phyloP scores from a whole-genome alignment of 495 filamentous ascomycete genomes.

The Aspergillus steynii region DNA sequence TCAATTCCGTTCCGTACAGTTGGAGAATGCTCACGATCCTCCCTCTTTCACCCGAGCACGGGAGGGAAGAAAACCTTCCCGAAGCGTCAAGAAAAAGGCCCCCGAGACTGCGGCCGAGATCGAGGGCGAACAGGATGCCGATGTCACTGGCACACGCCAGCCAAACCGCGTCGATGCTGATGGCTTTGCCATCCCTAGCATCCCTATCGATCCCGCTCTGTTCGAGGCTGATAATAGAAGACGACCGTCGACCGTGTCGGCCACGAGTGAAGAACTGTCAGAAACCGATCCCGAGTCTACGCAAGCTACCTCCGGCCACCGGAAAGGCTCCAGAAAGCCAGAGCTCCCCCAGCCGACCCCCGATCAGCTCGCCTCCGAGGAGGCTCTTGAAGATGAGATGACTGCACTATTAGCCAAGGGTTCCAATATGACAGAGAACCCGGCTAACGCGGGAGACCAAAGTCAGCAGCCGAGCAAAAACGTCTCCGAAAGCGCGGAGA shows the following conservation, averaged over 20 bases:
- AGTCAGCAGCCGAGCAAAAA: conserved; percentile 19
- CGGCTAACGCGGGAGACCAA: neutral
- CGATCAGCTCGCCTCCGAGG: conserved; percentile 45
- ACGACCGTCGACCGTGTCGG: conserved; percentile 23
- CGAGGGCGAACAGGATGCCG: conserved; percentile 34
- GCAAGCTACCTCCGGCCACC: conserved; percentile 23
- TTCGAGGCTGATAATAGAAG: conserved; percentile 25
- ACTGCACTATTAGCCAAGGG: conserved; percentile 37
- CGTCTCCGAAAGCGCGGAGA: conserved; percentile 51
- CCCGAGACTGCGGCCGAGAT: conserved; percentile 50
- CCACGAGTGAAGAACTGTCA: conserved; percentile 24
- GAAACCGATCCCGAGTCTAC: conserved; percentile 24
- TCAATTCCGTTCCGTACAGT: conserved; percentile 73
- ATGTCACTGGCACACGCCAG: conserved; percentile 21
- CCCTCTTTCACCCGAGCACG: conserved; percentile 74
- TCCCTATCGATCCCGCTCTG: conserved; percentile 48
- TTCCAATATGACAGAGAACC: conserved; percentile 40
- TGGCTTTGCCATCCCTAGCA: conserved; percentile 47
- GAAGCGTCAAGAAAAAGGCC: conserved; percentile 37
- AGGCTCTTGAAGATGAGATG: conserved; percentile 47
- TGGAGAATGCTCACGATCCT: conserved; percentile 71
- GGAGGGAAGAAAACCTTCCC: conserved; percentile 43
- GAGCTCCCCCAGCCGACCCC: conserved; percentile 34
- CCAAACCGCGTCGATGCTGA: conserved; percentile 46
- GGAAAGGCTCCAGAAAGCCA: conserved; percentile 35